Base-by-base conservation (phyloP, 2,329 filamentous ascomycete species). In the Colletotrichum zoysiae region DNA sequence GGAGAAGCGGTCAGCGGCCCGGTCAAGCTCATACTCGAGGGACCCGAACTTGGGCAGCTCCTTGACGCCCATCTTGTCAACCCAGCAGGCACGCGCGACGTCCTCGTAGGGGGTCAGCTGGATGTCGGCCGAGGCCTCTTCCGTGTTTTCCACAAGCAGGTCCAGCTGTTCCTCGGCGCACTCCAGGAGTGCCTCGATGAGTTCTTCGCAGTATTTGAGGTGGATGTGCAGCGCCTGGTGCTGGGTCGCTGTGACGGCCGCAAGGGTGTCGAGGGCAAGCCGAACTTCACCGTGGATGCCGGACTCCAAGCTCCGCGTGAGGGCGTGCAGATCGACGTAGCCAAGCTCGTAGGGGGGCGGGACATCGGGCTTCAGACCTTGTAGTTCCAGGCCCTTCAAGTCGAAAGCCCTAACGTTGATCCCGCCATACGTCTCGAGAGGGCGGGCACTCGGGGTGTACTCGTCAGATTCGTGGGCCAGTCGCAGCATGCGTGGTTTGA, bases 161-260 rank as follows among this genome's bases (percentile, higher is more conserved):
- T 97, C 94, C 33, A 95, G 85, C 79, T 98, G 94, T 16, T 95
- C 92, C 80, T 98, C 95, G 1, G 94, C 96, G 78, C 94, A 97
- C 75, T 98, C 96, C 44, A 98, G 85, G 63, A 99, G 83, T 0
- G 93, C 92, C 72, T 98, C 96, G 23, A 97, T 87, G 68, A 99
- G 82, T 78, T 98, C 96, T 69, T 97, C 95, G 78, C 94, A 97
- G 66, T 89, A 89, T 68, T 90, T 86, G 51, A 97, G 84, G 53
- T 90, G 87, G 26, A 91, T 83, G 53, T 91, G 89, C 23, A 95
- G 85, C n/a, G 87, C 86, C 33, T 92, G 86, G 20, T 85, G 83
- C 65, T 88, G 88, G 2, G 93, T 94, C 18, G 83, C 79, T 2
- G 86, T 85, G 16, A 96, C 86, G 26, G 89, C 90, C 12, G 90